A percentile compares a stretch with the other conserved stretches of the same genome.
Evolutionary conservation across 177 flowering plant species (phyloP).

Genomic region (Vitis hybrid): DNA sequence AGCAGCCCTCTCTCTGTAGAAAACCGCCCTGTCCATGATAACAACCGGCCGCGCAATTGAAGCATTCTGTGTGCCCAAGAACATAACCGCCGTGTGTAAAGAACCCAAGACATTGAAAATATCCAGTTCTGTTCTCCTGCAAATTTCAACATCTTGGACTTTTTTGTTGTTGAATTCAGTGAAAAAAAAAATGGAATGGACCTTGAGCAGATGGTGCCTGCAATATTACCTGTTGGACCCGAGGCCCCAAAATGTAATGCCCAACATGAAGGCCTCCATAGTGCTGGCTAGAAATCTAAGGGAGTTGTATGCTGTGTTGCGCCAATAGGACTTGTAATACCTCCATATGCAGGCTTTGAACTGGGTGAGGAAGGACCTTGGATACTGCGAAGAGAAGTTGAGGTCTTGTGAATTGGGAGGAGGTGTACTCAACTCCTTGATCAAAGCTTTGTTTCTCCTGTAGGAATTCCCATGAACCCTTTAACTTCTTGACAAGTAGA

Average conservation of each 20-base stretch:
- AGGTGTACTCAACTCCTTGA: conserved; percentile 28
- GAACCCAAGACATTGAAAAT: conserved; percentile 16
- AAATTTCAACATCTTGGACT: not conserved
- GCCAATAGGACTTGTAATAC: conserved; percentile 34
- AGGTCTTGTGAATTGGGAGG: conserved; percentile 33
- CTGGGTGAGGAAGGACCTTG: conserved; percentile 26
- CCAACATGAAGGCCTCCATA: conserved; percentile 26
- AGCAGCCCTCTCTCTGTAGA: conserved; percentile 23
- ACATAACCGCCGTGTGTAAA: conserved; percentile 7
- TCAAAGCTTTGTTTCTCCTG: conserved; percentile 33
- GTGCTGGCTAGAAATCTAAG: conserved; percentile 26
- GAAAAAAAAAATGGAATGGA: not conserved
- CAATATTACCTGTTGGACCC: conserved; percentile 29
- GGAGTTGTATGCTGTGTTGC: conserved; percentile 33
- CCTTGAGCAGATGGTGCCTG: not conserved
- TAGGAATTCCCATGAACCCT: not conserved
- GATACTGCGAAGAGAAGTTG: conserved; percentile 26
- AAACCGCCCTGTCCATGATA: conserved; percentile 9
- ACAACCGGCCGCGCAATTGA: conserved; percentile 11
- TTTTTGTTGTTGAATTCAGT: not conserved
- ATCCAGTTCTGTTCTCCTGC: conserved; percentile 7
- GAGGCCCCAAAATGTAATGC: conserved; percentile 28
- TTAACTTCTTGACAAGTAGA: conserved; percentile 4
- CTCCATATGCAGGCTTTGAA: conserved; percentile 40
- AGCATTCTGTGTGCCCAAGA: conserved; percentile 18